Evolutionary conservation across 2,329 filamentous ascomycete genomes (phyloP), one percentile per base, ranked within the genome.

Genomic region (Xylariomycetidae sp.): DNA sequence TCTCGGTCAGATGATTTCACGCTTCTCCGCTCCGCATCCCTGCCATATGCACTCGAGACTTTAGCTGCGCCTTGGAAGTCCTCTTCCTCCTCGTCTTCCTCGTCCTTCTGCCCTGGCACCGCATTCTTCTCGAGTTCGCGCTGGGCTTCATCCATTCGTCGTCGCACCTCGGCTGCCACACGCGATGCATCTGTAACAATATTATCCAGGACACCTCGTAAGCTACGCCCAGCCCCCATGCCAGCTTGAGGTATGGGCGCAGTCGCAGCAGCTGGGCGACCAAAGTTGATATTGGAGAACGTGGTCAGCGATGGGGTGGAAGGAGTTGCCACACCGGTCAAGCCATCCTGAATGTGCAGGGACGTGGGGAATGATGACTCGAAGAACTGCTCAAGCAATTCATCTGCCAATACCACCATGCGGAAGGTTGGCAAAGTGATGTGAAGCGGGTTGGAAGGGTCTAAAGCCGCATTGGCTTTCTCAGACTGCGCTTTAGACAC

Each of bases 161-260:
- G 78, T 46, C 85, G 74, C 32, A 98, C 90, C 58, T 98, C 92
- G 1, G 83, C 85, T 0, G 92, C 92, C 38, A 96, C 90, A 20
- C 90, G 82, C 80, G 96, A 95, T 25, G 92, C 92, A 55, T 98
- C 92, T 2, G 85, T 94, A 44, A 96, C 92, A 50, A 98, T 96
- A 50, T 94, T 95, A 64, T 98, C 92, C 24, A 98, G 68, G 38
- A 98, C 92, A 14, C 92, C 92, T 25, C 92, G 76, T 2, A 98
- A 72, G 15, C 92, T 87, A 45, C 89, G 70, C 40, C 81, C 73
- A 24, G 74, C 70, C 1, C 71, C 66, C 17, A 53, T 54, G 17
- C 57, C 59, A 16, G 48, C 67, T 49, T 36, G 68, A 44, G 41
- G 59, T 51, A 25, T 58, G 46, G 44, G 64, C 55, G 63, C 48